Base-by-base conservation (phyloP, 148 eudicot species). In the Salicornia ramosissima region DNA sequence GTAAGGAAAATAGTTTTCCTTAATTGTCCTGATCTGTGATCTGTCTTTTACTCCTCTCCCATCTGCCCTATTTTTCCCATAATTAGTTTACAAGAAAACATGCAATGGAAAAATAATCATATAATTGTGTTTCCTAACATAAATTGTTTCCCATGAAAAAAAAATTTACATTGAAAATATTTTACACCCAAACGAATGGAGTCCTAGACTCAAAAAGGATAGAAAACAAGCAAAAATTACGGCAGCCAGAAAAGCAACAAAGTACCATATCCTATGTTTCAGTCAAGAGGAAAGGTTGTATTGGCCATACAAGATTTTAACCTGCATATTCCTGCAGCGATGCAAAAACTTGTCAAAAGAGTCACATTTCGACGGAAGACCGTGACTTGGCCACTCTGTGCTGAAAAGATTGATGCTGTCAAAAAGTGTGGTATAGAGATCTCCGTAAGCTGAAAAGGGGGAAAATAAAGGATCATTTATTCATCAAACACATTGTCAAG, bases 351-450 rank as follows among this genome's bases (percentile, higher is more conserved):
- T 75, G 83, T 63, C 80, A 94, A 78, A 58, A 90, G 83, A 66
- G 78, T 77, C 79, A 90, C 86, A 78, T 94, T 94, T 71, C 80
- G 76, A 61, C 82, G 92, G 76, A 90, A 94, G 64, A 84, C 75
- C 29, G 67, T 47, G 25, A 80, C 74, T 30, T 86, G 60, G 72
- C 90, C 88, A 80, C 91, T 88, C 75, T 94, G 97, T 18, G 99
- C 97, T 30, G 99, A 85, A 80, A 94, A 94, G 63, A 94, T 88
- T 65, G 99, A 90, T 49, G 97, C 99, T 64, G 99, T 94, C 88
- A 94, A 79, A 86, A 84, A 90, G 84, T 94, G 99, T 53, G 99
- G 99, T 55, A 90, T 88, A 51, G 91, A 87, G 45, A 94, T 90
- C 86, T 94, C 99, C 5, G 99, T 80, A 66, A 94, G 70, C 99